Evolutionary conservation across 2,329 filamentous ascomycete genomes (phyloP).

Genomic region (Pseudopyricularia cyperi): DNA sequence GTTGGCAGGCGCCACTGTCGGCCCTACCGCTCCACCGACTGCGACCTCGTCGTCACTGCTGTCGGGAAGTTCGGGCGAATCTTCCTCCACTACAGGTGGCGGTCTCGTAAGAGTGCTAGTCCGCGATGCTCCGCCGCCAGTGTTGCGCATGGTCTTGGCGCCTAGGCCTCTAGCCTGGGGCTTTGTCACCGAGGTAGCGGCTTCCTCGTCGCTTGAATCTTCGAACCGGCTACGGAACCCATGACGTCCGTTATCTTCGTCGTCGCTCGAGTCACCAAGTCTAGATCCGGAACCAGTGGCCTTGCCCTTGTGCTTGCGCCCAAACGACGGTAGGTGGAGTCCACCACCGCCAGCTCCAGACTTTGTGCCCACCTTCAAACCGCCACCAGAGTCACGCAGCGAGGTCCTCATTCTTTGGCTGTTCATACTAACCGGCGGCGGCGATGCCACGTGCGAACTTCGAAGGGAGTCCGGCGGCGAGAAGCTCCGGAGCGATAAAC

Average conservation of each 20-base stretch:
- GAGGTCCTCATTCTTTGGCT: conserved; percentile 4
- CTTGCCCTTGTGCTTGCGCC: conserved; percentile 11
- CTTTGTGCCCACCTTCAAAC: conserved; percentile 5
- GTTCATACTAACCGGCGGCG: conserved; percentile 3
- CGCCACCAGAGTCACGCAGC: conserved; percentile 1
- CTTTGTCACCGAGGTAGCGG: conserved; percentile 11
- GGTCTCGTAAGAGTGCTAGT: neutral
- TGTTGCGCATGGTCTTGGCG: conserved; percentile 8
- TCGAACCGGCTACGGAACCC: conserved; percentile 47
- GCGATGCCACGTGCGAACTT: conserved; percentile 16
- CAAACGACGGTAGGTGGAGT: conserved; percentile 29
- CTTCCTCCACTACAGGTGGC: conserved; percentile 14
- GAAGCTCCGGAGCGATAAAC: conserved; percentile 56
- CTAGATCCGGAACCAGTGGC: conserved; percentile 31
- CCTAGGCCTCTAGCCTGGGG: conserved; percentile 16
- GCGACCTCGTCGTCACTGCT: conserved; percentile 36
- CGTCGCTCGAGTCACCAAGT: conserved; percentile 51
- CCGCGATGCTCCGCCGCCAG: neutral
- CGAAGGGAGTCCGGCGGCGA: conserved; percentile 50
- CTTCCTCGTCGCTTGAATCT: conserved; percentile 59
- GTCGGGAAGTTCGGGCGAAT: conserved; percentile 47
- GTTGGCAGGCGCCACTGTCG: neutral
- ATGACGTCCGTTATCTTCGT: conserved; percentile 26
- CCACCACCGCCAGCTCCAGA: conserved; percentile 7
- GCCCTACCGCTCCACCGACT: neutral